Base-by-base conservation (phyloP, 176 grass and related monocot species). In the Carex pumila region DNA sequence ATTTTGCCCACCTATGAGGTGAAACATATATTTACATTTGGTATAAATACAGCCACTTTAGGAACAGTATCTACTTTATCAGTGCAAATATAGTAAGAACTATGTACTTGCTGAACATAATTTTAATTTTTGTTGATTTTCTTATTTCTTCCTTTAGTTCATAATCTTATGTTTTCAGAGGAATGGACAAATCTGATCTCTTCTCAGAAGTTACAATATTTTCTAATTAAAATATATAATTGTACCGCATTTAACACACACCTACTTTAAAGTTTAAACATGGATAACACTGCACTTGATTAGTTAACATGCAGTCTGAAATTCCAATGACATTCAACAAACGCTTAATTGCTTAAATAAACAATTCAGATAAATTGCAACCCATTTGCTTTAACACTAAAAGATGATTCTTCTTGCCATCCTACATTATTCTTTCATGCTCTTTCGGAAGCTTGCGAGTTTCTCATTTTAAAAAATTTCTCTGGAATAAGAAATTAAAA, bases 1-100 rank as follows among this genome's bases (percentile, higher is more conserved):
- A 29, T 97, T 97, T 82, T 94, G 94, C 85, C 94, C 94, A 5
- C 83, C 90, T 15, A 71, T 4, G 21, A 77, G 73, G 73, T 77
- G 73, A 77, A 31, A 56, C 56, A 18, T 73, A 0, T 54, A 50
- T 30, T 4, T 54, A 54, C n/a, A 6, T 31, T 12, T 2, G 72
- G 43, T 50, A 55, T 56, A 17, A 32, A 56, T n/a, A n/a, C 2
- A 50, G 25, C 13, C 2, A 32, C 12, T 77, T 15, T 50, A 52
- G 45, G 1, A 41, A 7, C 43, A 31, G 3, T 30, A 53, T 22
- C 49, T 32, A 55, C 6, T 56, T 69, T 18, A 31, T 56, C 3
- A 76, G 14, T 22, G n/a, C 39, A 45, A 12, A 45, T 43, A 8
- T 36, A 6, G 4, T 21, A 61, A n/a, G 17, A 67, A 67, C 11